A percentile compares a stretch with the other conserved stretches of the same genome.
Conservation (phyloP, 1,284 basidiomycete species). For the Ustilago nuda region DNA sequence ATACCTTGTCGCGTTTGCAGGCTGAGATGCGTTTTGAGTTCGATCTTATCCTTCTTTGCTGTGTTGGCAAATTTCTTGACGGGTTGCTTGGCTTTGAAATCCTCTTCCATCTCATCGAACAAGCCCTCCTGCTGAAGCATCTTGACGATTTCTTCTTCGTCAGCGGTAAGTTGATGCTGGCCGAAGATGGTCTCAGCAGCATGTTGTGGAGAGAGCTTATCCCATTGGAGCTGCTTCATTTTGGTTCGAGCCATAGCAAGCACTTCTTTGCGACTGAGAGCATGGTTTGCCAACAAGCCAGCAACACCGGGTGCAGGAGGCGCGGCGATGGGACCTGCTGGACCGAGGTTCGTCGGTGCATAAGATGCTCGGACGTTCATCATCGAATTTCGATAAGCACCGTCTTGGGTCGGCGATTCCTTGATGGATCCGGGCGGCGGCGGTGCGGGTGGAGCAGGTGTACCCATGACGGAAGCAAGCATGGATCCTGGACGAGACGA, state of each 20-base stretch:
- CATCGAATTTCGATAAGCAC: constrained; percentile 60
- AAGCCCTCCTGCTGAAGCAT: constrained; percentile 74
- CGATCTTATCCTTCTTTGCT: constrained; percentile 70
- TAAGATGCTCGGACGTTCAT: constrained; percentile 64
- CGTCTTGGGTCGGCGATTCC: constrained; percentile 46
- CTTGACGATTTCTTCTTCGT: constrained; percentile 55
- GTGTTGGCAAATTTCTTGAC: constrained; percentile 70
- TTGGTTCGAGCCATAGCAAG: constrained; percentile 84
- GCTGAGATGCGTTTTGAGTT: constrained; percentile 67
- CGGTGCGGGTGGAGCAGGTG: constrained; percentile 72
- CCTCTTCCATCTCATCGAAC: constrained; percentile 96
- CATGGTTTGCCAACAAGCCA: constrained; percentile 47
- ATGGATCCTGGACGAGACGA: constrained; percentile 54
- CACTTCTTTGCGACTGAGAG: constrained; percentile 79
- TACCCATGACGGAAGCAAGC: constrained; percentile 32
- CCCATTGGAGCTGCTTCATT: constrained; percentile 99
- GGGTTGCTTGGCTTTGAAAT: constrained; percentile 95
- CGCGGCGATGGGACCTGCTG: constrained; percentile 60
- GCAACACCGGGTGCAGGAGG: constrained; percentile 76
- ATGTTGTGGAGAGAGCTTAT: constrained; percentile 75
- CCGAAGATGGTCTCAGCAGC: constrained; percentile 68
- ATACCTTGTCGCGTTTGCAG: constrained; percentile 60
- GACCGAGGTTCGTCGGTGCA: constrained; percentile 42
- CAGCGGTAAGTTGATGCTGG: constrained; percentile 42
- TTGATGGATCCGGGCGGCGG: constrained; percentile 65